Evolutionary conservation across 345 rosid species (phyloP), one percentile per base, ranked within the genome.

Genomic region (Populus pruinosa): DNA sequence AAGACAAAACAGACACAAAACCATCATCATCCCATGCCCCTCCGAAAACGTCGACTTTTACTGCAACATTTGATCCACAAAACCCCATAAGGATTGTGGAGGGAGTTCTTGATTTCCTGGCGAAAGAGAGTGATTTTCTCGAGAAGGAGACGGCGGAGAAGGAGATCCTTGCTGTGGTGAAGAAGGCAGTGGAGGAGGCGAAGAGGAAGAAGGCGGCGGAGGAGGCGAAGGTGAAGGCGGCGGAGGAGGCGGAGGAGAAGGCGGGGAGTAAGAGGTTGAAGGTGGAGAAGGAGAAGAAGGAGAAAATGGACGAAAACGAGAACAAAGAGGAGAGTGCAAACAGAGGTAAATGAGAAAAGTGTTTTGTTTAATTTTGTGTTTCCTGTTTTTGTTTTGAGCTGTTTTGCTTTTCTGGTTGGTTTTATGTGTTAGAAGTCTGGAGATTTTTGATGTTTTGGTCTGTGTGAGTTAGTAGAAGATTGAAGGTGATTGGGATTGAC

Each of bases 101-200:
- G 89, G 83, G 82, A 63, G 89, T 89, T 47, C 84, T 96, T 31
- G 94, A 92, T 44, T 96, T 96, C 78, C 47, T 96, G 4, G 97
- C 78, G 16, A 78, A 85, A 64, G 92, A 91, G 86, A 91, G 86
- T 78, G 92, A 92, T 81, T 96, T 88, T 70, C 86, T 96, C 2
- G 79, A 69, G 55, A 86, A 85, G 70, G 90, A 82, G 47, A 55
- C 87, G n/a, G 89, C 88, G 23, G 98, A 90, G 88, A 81, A 78
- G 86, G 91, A 93, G 88, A 86, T 96, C 84, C 76, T 75, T 23
- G 87, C 85, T 33, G 87, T 84, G 44, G 85, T 88, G 69, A 86
- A 80, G 80, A 87, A 87, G 1, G 87, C 86, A 6, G 83, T 82
- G 90, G 92, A 84, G 84, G 91, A 80, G 86, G 50, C 76, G 74